These are phyloP conservation scores for Medicago lupulina DNA, from an alignment of 306 rosid species.

Conservation along the genomic window DNA sequence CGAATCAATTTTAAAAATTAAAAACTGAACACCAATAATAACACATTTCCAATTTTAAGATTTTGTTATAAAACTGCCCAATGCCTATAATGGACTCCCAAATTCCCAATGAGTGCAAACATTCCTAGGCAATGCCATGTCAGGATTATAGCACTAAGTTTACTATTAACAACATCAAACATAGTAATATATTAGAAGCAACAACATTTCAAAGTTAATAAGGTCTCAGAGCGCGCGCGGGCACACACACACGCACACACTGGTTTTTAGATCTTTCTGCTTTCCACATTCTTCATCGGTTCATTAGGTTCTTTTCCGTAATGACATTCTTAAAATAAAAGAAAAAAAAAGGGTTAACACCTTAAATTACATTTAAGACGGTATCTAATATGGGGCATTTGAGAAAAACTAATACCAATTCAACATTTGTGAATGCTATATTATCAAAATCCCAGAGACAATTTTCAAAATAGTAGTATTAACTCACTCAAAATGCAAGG, in stretches of 20 bases:
- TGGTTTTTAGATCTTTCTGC: neutral
- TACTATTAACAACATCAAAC: neutral
- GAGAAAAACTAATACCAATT: too few species aligned
- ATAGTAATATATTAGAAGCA: neutral
- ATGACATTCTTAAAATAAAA: neutral
- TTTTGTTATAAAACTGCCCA: neutral
- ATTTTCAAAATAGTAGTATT: neutral
- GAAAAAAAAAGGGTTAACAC: neutral
- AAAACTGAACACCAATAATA: constrained; percentile 11
- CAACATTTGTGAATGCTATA: neutral
- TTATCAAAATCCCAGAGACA: neutral
- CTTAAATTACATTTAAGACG: constrained; percentile 8
- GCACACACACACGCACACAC: neutral
- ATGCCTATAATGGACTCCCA: neutral
- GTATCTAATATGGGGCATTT: neutral
- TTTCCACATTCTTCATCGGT: neutral
- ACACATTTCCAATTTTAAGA: neutral
- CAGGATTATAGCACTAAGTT: neutral
- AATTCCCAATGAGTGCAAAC: neutral
- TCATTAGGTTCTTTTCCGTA: neutral
- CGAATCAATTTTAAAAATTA: neutral
- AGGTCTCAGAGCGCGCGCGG: neutral
- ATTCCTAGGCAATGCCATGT: neutral
- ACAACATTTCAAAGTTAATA: constrained; percentile 1
- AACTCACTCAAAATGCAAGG: neutral